Base-by-base conservation (phyloP, 2,329 filamentous ascomycete genomes). In the Cytospora mali region DNA sequence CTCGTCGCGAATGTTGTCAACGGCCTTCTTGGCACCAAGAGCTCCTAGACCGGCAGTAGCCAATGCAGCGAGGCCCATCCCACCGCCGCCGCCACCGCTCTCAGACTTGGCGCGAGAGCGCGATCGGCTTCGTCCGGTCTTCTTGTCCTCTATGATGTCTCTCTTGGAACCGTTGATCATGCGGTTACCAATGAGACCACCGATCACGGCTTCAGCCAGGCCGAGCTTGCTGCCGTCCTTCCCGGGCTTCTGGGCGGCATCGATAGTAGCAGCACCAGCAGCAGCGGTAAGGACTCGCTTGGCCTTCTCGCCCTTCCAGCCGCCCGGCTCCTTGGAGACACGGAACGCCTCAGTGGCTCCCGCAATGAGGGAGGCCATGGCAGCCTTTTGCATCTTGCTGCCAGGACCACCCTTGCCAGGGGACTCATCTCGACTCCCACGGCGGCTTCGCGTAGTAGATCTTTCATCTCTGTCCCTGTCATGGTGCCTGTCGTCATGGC, bases 331-430 rank as follows among this genome's bases (percentile, higher is more conserved):
- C 71, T 94, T 96, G 73, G 93, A 88, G 62, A 93, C 88, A 66
- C 92, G 89, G 82, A 96, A 96, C 49, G 94, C 94, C 76, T 97
- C 93, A 60, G 93, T 90, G 48, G 93, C 94, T 70, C 93, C 94
- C 31, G 94, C 93, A 53, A 96, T 85, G 46, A 97, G 81, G 23
- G 93, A 95, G 35, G 94, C 93, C 80, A 95, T 94, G 73, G 93
- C 92, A 35, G 93, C 93, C 76, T 97, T 92, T 68, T 93, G 88
- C 53, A 92, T 85, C 69, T 91, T 91, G 69, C 79, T 82, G 39
- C 79, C 76, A 14, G 73, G 71, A 31, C 71, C 74, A 49, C 74
- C 71, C 57, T 81, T 77, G 48, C 80, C 81, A 80, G 62, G 79
- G 50, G 82, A 80, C 61, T 80, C 78, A 33, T 83, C 85, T 66